phyloP scores from a whole-genome alignment of 805 yeast genomes.

The Candida qinlingensis region DNA sequence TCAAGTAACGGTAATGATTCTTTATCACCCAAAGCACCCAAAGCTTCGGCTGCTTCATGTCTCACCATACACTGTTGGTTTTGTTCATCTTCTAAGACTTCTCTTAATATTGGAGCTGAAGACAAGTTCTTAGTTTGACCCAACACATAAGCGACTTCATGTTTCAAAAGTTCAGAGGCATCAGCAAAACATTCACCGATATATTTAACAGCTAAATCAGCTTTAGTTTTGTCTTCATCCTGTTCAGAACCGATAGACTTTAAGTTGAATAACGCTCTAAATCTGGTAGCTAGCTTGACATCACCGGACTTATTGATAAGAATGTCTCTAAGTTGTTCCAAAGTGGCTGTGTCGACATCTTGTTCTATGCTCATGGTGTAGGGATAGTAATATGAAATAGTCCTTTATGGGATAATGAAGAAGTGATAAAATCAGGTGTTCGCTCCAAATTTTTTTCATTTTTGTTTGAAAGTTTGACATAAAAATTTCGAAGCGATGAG shows the following conservation, averaged over 20 bases:
- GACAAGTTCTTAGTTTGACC: slow-evolving; percentile 88
- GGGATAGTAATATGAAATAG: too few species aligned
- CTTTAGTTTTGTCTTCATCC: slow-evolving; percentile 42
- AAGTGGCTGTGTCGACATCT: slow-evolving; percentile 33
- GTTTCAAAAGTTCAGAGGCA: slow-evolving; percentile 81
- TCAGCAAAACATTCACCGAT: slow-evolving; percentile 85
- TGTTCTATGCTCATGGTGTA: slow-evolving; percentile 6
- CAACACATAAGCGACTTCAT: slow-evolving; percentile 94
- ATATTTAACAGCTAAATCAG: slow-evolving; percentile 67
- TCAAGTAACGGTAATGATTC: slow-evolving; percentile 64
- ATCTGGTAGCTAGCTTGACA: slow-evolving; percentile 75
- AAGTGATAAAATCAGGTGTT: not conserved
- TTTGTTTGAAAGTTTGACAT: not conserved
- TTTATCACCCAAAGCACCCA: slow-evolving; percentile 89
- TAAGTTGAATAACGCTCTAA: slow-evolving; percentile 89
- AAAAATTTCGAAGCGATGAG: not conserved
- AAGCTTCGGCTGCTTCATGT: slow-evolving; percentile 98
- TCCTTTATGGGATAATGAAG: not conserved
- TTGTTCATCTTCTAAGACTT: slow-evolving; percentile 54
- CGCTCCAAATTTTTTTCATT: not conserved
- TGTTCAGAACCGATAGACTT: slow-evolving; percentile 82
- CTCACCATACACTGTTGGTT: slow-evolving; percentile 93
- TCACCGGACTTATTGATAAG: slow-evolving; percentile 61
- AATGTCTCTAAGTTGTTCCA: slow-evolving; percentile 71
- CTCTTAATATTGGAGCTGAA: slow-evolving; percentile 72